Conservation (phyloP, 331 rosid species). For the Spiraea crenata region DNA sequence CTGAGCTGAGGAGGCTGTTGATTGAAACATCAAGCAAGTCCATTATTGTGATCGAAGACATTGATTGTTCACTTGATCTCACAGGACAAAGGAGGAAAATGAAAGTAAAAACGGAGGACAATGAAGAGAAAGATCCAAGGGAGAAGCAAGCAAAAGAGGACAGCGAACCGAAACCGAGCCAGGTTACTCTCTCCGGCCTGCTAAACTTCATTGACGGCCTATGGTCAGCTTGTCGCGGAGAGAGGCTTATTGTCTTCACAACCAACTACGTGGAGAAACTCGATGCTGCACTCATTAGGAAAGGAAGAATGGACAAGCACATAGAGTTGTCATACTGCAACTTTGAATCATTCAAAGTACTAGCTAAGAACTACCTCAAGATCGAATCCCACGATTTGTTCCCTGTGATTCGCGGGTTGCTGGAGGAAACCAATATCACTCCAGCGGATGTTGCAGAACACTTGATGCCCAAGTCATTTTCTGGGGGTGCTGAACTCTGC, state of each 20-base stretch:
- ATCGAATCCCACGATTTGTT: conserved; percentile 5
- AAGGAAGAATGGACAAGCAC: conserved; percentile 17
- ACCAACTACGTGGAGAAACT: conserved; percentile 15
- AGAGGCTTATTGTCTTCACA: conserved; percentile 4
- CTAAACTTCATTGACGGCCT: conserved; percentile 14
- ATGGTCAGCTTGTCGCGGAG: conserved; percentile 18
- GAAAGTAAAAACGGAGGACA: conserved; percentile 14
- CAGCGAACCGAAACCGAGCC: conserved; percentile 25
- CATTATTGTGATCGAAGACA: conserved; percentile 50
- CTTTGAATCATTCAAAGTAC: conserved; percentile 10
- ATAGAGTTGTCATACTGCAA: conserved; percentile 9
- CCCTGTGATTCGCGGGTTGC: background rate
- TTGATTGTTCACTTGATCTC: conserved; percentile 57
- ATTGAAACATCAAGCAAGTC: conserved; percentile 57
- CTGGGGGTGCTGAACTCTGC: conserved; percentile 31
- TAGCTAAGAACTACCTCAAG: conserved; percentile 11
- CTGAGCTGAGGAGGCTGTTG: conserved; percentile 47
- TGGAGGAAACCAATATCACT: conserved; percentile 11
- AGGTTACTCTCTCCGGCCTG: conserved; percentile 7
- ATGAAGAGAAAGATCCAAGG: conserved; percentile 13
- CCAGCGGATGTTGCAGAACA: conserved; percentile 91
- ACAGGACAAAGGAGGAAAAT: conserved; percentile 45
- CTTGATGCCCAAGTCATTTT: conserved; percentile 64
- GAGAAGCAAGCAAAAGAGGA: conserved; percentile 21
- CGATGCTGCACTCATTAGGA: conserved; percentile 9